Conservation (phyloP, 345 rosid genomes). For the Toxicodendron radicans region DNA sequence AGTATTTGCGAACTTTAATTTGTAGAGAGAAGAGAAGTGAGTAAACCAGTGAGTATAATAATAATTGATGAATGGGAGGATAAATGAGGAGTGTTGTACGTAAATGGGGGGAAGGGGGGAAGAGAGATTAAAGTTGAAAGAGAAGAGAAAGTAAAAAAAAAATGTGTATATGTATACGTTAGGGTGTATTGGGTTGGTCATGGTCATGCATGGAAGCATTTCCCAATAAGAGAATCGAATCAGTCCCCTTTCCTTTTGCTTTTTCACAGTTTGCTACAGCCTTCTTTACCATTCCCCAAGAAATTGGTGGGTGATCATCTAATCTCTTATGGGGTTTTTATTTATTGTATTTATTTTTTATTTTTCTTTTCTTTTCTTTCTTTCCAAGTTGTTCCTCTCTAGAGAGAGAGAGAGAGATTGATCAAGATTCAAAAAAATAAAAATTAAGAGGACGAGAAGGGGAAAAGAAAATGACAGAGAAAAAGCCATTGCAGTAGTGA, state of each 20-base stretch:
- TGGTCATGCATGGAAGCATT: constrained; percentile 61
- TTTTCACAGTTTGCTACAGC: constrained; percentile 56
- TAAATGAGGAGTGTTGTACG: background rate
- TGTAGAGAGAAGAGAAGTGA: too few relatives aligned
- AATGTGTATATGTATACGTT: constrained; percentile 4
- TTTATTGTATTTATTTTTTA: background rate
- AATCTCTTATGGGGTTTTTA: background rate
- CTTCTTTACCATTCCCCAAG: constrained; percentile 77
- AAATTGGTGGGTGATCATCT: constrained; percentile 41
- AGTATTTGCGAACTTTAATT: too few relatives aligned
- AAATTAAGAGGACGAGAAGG: background rate
- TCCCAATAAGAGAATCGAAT: constrained; percentile 68
- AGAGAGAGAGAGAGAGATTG: constrained; percentile 17
- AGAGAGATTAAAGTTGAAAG: constrained; percentile 15
- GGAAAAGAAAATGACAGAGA: constrained; percentile 41
- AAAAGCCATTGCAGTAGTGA: constrained; percentile 40
- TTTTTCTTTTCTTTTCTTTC: background rate
- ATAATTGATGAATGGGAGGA: background rate
- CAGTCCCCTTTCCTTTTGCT: constrained; percentile 45
- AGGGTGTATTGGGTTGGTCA: constrained; percentile 17
- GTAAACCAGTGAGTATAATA: too few relatives aligned
- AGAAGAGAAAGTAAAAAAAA: too few relatives aligned
- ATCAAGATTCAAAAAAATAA: background rate
- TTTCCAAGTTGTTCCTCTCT: background rate
- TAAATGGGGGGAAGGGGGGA: too few relatives aligned